These are phyloP conservation scores for Aspergillus bridgeri DNA, from an alignment of 495 filamentous ascomycete species.

Conservation along the genomic window DNA sequence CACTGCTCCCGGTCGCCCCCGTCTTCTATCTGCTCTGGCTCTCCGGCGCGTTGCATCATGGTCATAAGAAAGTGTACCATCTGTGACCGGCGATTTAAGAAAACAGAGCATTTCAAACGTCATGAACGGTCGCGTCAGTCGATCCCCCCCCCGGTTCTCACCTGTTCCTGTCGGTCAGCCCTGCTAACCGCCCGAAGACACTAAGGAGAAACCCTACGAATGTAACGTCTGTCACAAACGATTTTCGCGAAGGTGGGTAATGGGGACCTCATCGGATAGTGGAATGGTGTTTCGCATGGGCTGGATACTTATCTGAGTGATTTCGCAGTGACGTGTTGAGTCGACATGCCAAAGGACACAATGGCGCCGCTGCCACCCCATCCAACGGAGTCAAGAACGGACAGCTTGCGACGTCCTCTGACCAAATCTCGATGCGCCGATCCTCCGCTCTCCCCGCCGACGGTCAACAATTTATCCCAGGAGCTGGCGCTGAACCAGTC, in stretches of 20 bases:
- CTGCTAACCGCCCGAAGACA: conserved; percentile 33
- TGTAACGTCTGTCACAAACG: conserved; percentile 51
- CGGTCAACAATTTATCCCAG: conserved; percentile 21
- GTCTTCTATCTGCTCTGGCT: conserved; percentile 9
- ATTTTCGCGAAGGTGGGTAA: conserved; percentile 49
- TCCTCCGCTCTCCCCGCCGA: conserved; percentile 19
- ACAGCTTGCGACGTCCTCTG: conserved; percentile 13
- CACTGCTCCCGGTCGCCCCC: background rate
- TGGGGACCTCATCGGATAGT: background rate
- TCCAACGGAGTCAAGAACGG: conserved; percentile 22
- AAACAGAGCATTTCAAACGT: conserved; percentile 54
- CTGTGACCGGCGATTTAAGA: conserved; percentile 52
- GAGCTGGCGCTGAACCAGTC: conserved; percentile 12
- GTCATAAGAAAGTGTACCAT: conserved; percentile 49
- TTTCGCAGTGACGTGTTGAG: conserved; percentile 48
- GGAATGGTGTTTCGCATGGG: background rate
- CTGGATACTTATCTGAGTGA: background rate
- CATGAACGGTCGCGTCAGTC: conserved; percentile 53
- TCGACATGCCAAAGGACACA: conserved; percentile 50
- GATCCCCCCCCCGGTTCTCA: background rate
- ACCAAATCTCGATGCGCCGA: conserved; percentile 21
- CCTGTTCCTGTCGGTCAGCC: background rate
- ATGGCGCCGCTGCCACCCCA: conserved; percentile 25
- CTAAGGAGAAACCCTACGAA: conserved; percentile 52
- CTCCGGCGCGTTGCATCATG: conserved; percentile 32